Evolutionary conservation across 441 rosid genomes (phyloP).

Genomic region (Jatropha podagrica): DNA sequence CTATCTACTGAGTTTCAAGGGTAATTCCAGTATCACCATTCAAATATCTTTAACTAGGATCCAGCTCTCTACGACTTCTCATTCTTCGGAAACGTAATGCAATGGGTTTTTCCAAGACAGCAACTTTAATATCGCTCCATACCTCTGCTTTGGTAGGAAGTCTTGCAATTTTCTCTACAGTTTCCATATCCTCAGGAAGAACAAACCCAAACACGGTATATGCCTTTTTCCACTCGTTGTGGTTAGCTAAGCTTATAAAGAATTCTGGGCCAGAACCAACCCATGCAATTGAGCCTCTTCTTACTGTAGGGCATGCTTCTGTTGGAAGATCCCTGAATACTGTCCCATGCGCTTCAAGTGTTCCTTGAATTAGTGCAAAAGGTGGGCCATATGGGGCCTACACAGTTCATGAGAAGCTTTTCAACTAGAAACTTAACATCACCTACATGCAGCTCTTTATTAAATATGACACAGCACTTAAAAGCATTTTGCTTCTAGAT

Average conservation of each 20-base stretch:
- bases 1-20: too few species aligned
- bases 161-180: slow-evolving; percentile 67
- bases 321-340: slow-evolving; percentile 47
- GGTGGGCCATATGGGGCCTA: slow-evolving; percentile 82
- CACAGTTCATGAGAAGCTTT: slow-evolving; percentile 6
- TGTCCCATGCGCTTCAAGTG: slow-evolving; percentile 69
- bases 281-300: slow-evolving; percentile 92
- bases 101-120: slow-evolving; percentile 63
- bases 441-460: neutral
- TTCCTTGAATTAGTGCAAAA: slow-evolving; percentile 90
- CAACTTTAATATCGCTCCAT: slow-evolving; percentile 74
- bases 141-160: slow-evolving; percentile 75
- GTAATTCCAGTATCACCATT: neutral
- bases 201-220: slow-evolving; percentile 84
- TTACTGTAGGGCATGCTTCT: slow-evolving; percentile 69
- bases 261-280: slow-evolving; percentile 90
- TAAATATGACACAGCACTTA: neutral
- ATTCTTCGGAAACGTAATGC: slow-evolving; percentile 52
- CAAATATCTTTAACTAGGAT: neutral
- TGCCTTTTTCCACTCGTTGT: slow-evolving; percentile 68
- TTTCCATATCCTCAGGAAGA: slow-evolving; percentile 74
- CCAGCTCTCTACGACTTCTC: slow-evolving; percentile 20
- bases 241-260: slow-evolving; percentile 87
- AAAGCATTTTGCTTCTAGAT: neutral
- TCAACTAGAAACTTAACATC: neutral